Conservation (phyloP, 1,284 basidiomycete species). For the Coniferiporia weirii region DNA sequence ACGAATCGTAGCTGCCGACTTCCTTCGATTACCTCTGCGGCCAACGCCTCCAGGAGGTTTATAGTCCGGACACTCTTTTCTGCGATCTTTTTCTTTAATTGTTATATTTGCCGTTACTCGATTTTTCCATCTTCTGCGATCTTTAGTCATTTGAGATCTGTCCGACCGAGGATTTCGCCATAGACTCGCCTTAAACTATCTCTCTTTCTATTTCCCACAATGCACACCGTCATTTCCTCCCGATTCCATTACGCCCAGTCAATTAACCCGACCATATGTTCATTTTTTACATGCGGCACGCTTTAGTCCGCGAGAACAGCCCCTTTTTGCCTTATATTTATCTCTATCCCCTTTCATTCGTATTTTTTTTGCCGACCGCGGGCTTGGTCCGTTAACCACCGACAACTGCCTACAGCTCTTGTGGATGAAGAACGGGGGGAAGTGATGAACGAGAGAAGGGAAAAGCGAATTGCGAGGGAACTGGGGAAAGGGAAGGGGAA, state of each 20-base stretch:
- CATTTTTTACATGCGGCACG: background rate
- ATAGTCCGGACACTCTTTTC: background rate
- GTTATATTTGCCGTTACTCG: background rate
- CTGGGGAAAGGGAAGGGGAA: no score
- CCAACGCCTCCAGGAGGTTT: slow-evolving; percentile 11
- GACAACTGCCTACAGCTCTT: background rate
- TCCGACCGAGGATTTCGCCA: background rate
- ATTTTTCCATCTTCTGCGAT: background rate
- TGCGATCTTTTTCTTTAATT: background rate
- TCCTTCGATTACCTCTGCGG: slow-evolving; percentile 11
- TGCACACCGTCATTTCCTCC: background rate
- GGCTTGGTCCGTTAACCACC: no score
- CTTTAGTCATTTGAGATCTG: background rate
- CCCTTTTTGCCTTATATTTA: background rate
- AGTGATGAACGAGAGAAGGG: background rate
- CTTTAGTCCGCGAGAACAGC: background rate
- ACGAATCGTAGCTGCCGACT: slow-evolving; percentile 11
- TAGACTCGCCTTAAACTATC: background rate
- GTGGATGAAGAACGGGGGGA: background rate
- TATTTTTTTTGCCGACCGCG: background rate
- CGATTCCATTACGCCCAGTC: background rate
- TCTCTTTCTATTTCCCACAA: background rate
- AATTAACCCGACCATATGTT: background rate
- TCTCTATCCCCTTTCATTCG: background rate
- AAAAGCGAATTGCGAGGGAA: no score